These are phyloP conservation scores for Amaranthus hypochondriacus DNA, from an alignment of 148 eudicot species.

Conservation along the genomic window DNA sequence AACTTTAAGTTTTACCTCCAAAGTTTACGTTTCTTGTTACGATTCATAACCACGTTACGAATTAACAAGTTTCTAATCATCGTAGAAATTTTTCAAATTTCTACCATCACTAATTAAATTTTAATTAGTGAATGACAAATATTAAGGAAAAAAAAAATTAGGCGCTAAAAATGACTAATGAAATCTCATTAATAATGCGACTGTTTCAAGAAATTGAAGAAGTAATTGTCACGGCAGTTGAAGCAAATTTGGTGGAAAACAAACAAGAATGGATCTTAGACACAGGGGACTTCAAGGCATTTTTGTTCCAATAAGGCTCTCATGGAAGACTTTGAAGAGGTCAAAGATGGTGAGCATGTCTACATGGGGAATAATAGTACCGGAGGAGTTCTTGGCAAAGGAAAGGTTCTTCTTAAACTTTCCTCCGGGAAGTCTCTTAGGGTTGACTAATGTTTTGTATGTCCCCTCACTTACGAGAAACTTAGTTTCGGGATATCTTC, in stretches of 20 bases:
- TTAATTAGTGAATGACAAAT: too few relatives aligned
- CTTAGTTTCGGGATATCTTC: too few relatives aligned
- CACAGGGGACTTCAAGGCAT: constrained; percentile 1
- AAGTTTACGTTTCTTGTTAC: too few relatives aligned
- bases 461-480: neutral
- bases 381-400: neutral
- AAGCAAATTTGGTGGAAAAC: neutral
- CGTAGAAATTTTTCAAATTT: too few relatives aligned
- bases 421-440: neutral
- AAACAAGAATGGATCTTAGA: neutral
- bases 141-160: too few relatives aligned
- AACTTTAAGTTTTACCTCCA: too few relatives aligned
- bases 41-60: too few relatives aligned
- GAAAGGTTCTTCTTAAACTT: neutral
- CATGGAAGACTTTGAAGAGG: neutral
- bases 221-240: neutral
- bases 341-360: neutral
- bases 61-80: too few relatives aligned
- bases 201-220: neutral
- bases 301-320: neutral
- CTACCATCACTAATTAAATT: too few relatives aligned
- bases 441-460: neutral
- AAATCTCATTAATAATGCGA: too few relatives aligned
- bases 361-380: neutral
- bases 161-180: too few relatives aligned